Evolutionary conservation across 2,329 filamentous ascomycete species (phyloP).

Genomic region (Colletotrichum sp.): DNA sequence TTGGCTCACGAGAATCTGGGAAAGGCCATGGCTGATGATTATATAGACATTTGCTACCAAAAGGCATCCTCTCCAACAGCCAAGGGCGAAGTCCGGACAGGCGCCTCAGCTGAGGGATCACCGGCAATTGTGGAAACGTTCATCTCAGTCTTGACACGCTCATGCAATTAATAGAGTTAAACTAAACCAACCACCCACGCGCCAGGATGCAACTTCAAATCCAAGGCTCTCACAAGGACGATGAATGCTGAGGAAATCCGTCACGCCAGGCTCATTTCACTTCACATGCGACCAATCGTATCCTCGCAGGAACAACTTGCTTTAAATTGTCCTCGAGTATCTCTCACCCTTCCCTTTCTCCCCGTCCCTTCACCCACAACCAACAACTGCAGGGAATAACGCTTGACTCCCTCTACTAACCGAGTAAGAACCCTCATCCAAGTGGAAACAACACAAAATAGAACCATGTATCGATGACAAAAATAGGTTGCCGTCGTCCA

Average conservation of each 20-base stretch:
- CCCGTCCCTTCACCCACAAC: background rate
- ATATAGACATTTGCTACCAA: background rate
- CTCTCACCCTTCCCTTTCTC: background rate
- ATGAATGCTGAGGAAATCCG: background rate
- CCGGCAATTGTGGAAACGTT: accelerated
- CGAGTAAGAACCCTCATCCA: conserved; percentile 5
- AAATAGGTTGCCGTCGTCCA: background rate
- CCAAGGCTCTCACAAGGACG: background rate
- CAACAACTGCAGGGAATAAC: background rate
- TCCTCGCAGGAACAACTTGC: background rate
- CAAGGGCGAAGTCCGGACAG: background rate
- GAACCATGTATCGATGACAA: background rate
- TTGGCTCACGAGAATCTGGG: no score
- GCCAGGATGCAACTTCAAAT: background rate
- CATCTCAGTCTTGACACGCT: background rate
- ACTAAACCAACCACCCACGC: background rate
- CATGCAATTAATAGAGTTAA: conserved; percentile 3
- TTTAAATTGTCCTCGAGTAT: background rate
- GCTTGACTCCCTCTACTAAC: background rate
- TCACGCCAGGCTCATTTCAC: background rate
- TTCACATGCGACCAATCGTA: background rate
- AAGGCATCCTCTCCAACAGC: background rate
- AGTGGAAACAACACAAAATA: conserved; percentile 14
- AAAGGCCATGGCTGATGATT: background rate
- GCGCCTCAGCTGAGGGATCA: background rate